Percentiles rank a stretch among this genome's conserved stretches.
These are phyloP conservation scores for Haematococcus lacustris DNA, from an alignment of 139 green algal species.

Conservation along the genomic window DNA sequence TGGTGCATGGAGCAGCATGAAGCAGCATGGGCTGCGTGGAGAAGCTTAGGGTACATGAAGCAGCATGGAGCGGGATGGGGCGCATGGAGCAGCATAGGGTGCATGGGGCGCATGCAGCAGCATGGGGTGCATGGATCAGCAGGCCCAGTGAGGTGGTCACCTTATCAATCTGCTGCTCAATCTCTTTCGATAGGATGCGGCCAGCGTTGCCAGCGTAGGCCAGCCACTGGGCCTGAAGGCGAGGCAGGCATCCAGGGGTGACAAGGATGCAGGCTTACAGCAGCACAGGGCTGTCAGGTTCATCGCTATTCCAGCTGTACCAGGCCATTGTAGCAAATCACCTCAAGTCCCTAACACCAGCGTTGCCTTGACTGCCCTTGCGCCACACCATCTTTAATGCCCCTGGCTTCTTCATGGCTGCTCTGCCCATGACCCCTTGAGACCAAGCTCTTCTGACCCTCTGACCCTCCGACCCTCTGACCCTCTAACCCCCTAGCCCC, in stretches of 20 bases:
- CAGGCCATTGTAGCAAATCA: not conserved
- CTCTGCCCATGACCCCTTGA: not conserved
- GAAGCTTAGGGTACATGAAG: not conserved
- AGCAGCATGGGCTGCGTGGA: not conserved
- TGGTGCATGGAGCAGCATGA: not conserved
- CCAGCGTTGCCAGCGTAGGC: slow-evolving; percentile 18
- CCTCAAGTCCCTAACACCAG: not conserved
- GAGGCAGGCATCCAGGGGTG: not conserved
- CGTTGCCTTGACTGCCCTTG: too few species aligned
- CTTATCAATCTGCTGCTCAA: slow-evolving; percentile 12
- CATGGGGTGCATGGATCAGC: not conserved
- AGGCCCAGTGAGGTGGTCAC: too few species aligned
- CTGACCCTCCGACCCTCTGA: too few species aligned
- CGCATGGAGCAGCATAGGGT: not conserved
- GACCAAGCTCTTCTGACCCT: too few species aligned
- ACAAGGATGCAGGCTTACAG: not conserved
- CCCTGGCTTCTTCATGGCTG: not conserved
- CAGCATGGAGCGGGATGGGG: not conserved
- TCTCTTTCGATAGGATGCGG: slow-evolving; percentile 4
- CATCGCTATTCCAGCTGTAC: not conserved
- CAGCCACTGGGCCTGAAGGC: slow-evolving; percentile 21
- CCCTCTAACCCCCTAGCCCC: too few species aligned
- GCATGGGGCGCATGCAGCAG: not conserved
- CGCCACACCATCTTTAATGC: too few species aligned
- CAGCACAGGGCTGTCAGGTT: not conserved